Base-by-base conservation (phyloP, 768 basidiomycete genomes). In the Termitomyces sp. region DNA sequence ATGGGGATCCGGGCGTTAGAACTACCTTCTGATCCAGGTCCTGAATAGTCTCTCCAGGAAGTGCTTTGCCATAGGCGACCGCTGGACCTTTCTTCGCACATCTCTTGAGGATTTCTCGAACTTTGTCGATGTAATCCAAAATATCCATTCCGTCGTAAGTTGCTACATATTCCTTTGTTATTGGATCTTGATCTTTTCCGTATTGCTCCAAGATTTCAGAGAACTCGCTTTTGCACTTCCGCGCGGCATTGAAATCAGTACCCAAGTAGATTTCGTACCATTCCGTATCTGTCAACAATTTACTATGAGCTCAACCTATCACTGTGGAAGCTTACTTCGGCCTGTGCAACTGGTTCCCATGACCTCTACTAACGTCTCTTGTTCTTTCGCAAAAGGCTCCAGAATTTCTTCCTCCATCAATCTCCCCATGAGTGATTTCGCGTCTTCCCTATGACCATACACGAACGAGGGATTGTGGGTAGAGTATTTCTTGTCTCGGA, bases 231-330 rank as follows among this genome's bases (percentile, higher is more conserved):
- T 48, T 48, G 33, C 46, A 48, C 12, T 48, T 48, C 13, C 46
- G 32, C 2, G 46, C 46, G 27, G 16, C 18, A 23, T 36, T 9
- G 11, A 20, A 4, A 22, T 48, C 22, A 18, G 46, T 12, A 2
- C 46, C 46, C 31, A 48, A 33, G 32, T 12, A 48, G n/a, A 48
- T 33, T 20, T 48, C 46, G 18, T 48, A 48, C 46, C 46, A 48
- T 31, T 36, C 46, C 16, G 46, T 48, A 3, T 3, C 46, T 47
- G 31, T 13, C n/a, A 31, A 7, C 7, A 20, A 18, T 10, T 39
- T 18, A 39, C 5, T 12, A 12, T 5, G 18, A 39, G 18, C 15
- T 39, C 15, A 12, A 39, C 3, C 38, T 5, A 39, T 15, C 15
- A 39, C 5, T 39, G 15, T 5, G 18, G 38, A 18, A 39, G 38